Evolutionary conservation across 106 monocot genomes (phyloP).

Genomic region (Dioscorea zingiberensis): DNA sequence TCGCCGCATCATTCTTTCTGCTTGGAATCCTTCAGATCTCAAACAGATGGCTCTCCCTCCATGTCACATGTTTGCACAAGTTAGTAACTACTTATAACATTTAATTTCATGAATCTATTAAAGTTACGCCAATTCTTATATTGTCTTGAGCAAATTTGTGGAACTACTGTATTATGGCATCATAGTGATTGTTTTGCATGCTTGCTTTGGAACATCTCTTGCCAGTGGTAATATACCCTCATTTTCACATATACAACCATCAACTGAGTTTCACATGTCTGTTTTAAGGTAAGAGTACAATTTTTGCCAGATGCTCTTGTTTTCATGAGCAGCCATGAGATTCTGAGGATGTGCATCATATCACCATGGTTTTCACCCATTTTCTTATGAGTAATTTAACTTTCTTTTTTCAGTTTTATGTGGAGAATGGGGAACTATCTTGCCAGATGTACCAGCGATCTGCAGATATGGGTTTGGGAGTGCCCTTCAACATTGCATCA

Average conservation of each 20-base stretch:
- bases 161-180: background rate
- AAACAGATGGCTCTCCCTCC: slow-evolving; percentile 95
- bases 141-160: background rate
- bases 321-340: too few species aligned
- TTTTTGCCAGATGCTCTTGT: too few species aligned
- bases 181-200: background rate
- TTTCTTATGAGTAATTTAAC: background rate
- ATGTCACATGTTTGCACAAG: slow-evolving; percentile 99
- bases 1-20: slow-evolving; percentile 79
- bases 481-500: slow-evolving; percentile 82
- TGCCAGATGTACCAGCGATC: slow-evolving; percentile 91
- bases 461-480: slow-evolving; percentile 82
- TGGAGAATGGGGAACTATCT: slow-evolving; percentile 72
- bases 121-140: background rate
- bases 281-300: too few species aligned
- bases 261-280: background rate
- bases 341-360: too few species aligned
- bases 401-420: slow-evolving; percentile 53
- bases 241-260: background rate
- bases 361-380: too few species aligned
- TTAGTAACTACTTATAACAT: slow-evolving; percentile 15
- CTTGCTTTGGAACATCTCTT: background rate
- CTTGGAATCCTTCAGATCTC: slow-evolving; percentile 98
- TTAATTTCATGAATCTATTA: background rate
- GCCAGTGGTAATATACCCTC: background rate